These are phyloP conservation scores for Calonectria leucothoes DNA, from an alignment of 2,329 filamentous ascomycete genomes.

Conservation along the genomic window DNA sequence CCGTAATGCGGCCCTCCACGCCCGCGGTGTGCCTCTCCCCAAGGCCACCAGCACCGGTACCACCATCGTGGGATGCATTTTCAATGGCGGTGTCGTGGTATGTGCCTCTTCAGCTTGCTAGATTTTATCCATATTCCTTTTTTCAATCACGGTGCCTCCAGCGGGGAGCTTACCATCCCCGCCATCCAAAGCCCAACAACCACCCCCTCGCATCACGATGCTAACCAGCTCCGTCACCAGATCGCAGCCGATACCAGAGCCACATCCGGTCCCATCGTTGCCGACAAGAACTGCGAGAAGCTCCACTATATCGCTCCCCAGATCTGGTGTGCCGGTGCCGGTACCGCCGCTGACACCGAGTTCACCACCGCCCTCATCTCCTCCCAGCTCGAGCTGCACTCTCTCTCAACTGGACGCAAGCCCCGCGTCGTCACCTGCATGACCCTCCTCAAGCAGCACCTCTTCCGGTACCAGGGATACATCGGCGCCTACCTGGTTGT, in stretches of 20 bases:
- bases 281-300: slow-evolving; percentile 99
- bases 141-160: not conserved
- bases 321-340: slow-evolving; percentile 99
- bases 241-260: slow-evolving; percentile 99
- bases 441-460: slow-evolving; percentile 99
- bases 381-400: slow-evolving; percentile 97
- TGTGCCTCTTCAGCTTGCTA: slow-evolving; percentile 46
- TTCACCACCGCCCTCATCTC: slow-evolving; percentile 99
- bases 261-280: slow-evolving; percentile 96
- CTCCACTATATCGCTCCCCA: slow-evolving; percentile 98
- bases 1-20: slow-evolving; percentile 96
- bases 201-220: slow-evolving; percentile 16
- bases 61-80: slow-evolving; percentile 98
- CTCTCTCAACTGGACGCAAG: slow-evolving; percentile 94
- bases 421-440: slow-evolving; percentile 98
- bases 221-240: slow-evolving; percentile 55
- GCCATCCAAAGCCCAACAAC: slow-evolving; percentile 7
- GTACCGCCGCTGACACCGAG: slow-evolving; percentile 97
- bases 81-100: slow-evolving; percentile 94
- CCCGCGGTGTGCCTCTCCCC: slow-evolving; percentile 91
- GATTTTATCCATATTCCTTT: not conserved
- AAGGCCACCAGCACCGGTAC: slow-evolving; percentile 99
- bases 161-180: not conserved
- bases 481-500: slow-evolving; percentile 98
- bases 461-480: slow-evolving; percentile 98